These are phyloP conservation scores for Talaromyces stipitatus DNA, from an alignment of 495 filamentous ascomycete genomes.

Conservation along the genomic window DNA sequence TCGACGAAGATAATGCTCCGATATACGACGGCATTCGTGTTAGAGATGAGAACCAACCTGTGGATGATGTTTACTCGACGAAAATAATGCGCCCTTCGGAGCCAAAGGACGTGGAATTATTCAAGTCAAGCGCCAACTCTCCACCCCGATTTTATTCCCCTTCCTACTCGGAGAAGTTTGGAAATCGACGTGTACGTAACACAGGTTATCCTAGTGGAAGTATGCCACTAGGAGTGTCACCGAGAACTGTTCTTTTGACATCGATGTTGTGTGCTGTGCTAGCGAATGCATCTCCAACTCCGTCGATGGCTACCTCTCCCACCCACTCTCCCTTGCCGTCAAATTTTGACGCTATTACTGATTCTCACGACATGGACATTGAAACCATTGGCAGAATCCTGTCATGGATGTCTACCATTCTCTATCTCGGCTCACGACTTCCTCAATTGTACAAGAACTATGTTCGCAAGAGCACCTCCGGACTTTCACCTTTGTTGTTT, in stretches of 20 bases:
- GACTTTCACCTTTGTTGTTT: conserved; percentile 62
- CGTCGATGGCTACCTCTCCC: conserved; percentile 5
- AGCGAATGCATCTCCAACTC: conserved; percentile 35
- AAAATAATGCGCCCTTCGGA: conserved; percentile 11
- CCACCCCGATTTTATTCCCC: conserved; percentile 15
- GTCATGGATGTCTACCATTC: conserved; percentile 58
- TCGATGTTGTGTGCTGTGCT: conserved; percentile 40
- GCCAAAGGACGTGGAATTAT: conserved; percentile 22
- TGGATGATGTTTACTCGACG: conserved; percentile 9
- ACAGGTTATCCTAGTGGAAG: conserved; percentile 18
- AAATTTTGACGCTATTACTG: background rate
- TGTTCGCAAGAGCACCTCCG: conserved; percentile 56
- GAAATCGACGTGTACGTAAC: background rate
- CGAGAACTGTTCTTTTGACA: conserved; percentile 37
- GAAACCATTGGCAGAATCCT: conserved; percentile 48
- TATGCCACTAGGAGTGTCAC: conserved; percentile 24
- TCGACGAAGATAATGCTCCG: background rate
- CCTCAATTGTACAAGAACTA: conserved; percentile 67
- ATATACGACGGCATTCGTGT: conserved; percentile 9
- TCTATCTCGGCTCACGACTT: conserved; percentile 64
- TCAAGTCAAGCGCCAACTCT: conserved; percentile 16
- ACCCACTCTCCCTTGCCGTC: conserved; percentile 24
- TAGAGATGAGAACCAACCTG: background rate
- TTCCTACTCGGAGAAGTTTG: conserved; percentile 25
- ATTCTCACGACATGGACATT: conserved; percentile 19